Conservation (phyloP, 2,329 filamentous ascomycete genomes). For the Aurifilum marmelostoma region DNA sequence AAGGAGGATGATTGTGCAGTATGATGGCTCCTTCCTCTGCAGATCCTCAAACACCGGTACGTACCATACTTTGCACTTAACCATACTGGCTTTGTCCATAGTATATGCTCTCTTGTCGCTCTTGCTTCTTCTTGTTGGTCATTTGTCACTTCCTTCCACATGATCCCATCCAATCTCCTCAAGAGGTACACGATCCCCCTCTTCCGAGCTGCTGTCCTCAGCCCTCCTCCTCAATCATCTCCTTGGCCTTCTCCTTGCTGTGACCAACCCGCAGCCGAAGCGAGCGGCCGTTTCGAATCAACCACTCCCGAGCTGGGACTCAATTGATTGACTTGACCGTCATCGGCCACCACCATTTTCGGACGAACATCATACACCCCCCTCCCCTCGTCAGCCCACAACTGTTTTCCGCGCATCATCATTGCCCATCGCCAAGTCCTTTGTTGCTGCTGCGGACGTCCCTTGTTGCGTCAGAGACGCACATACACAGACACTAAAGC, state of each 20-base stretch:
- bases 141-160: neutral
- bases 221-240: neutral
- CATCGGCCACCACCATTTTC: constrained; percentile 1
- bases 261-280: neutral
- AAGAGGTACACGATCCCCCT: neutral
- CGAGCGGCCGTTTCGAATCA: constrained; percentile 5
- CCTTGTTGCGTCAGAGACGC: neutral
- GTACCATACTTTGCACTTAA: too few relatives aligned
- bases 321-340: neutral
- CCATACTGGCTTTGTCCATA: too few relatives aligned
- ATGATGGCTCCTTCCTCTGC: neutral
- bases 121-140: neutral
- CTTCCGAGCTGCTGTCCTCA: neutral
- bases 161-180: neutral
- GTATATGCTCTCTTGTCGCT: neutral
- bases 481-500: neutral
- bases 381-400: neutral
- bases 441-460: neutral
- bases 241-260: neutral
- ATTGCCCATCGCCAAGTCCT: neutral
- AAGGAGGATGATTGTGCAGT: neutral
- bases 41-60: constrained; percentile 1
- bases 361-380: neutral
- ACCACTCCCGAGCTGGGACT: neutral
- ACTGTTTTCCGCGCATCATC: neutral